Base-by-base conservation (phyloP, 768 basidiomycete species). In the Paxillus rubicundulus region DNA sequence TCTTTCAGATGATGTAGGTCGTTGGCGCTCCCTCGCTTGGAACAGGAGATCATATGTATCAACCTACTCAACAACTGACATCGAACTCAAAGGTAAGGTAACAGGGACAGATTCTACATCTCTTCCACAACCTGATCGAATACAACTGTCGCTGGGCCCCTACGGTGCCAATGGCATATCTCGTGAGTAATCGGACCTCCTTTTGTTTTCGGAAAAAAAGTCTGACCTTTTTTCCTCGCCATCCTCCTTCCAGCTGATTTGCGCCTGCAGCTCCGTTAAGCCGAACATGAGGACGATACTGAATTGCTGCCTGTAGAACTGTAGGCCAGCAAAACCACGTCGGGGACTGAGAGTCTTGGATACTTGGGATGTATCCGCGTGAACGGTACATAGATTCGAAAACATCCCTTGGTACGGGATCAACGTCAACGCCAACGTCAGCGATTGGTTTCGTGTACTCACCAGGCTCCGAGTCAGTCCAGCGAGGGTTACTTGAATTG, bases 261-360 rank as follows among this genome's bases (percentile, higher is more conserved):
- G 74, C 0, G 77, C 77, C 49, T 76, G 72, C n/a, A 79, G 44
- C 45, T 80, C 78, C 0, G 78, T 76, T 37, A 72, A 42, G 0
- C 79, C 79, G 37, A 77, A 74, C 46, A 66, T 68, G 46, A 80
- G 54, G 33, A 77, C 66, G 21, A 80, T 62, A 12, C 73, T 70
- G 48, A 72, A 79, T 9, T 64, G 53, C 36, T 65, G 67, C 38
- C 56, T 58, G 46, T 64, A 70, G 18, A 68, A 73, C 46, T 66
- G 60, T 8, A 68, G 28, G 9, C 61, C 63, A 4, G 63, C 67
- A 30, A 61, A 70, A 38, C 65, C 58, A 8, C 59, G 64, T n/a
- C 64, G 60, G 18, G 67, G 67, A 53, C 67, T 66, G 49, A 69
- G 53, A 16, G 57, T 64, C 49, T 48, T 66, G 48, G 67, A 64